Evolutionary conservation across 108 stramenopile genomes (phyloP).

Genomic region (Licmophora abbreviata): DNA sequence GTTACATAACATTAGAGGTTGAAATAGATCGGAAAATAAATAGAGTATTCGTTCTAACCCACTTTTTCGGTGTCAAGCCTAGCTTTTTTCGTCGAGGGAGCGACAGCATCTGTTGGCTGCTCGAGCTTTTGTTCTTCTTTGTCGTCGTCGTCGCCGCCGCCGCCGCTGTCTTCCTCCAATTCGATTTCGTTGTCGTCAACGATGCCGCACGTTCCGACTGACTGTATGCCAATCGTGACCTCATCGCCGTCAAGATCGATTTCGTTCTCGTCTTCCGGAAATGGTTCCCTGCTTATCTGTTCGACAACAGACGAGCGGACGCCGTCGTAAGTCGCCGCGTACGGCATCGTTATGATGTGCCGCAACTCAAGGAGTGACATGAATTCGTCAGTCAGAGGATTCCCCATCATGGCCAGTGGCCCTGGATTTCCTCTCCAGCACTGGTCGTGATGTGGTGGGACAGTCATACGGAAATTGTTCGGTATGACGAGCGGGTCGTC

Average conservation of each 20-base stretch:
- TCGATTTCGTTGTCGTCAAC: constrained; percentile 10
- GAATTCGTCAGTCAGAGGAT: constrained; percentile 89
- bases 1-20: not conserved
- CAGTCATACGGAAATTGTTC: constrained; percentile 51
- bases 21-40: not conserved
- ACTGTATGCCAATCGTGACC: constrained; percentile 3
- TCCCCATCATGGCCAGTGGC: constrained; percentile 61
- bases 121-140: not conserved
- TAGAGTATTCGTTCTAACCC: not conserved
- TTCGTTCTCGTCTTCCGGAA: constrained; percentile 32
- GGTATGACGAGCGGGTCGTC: constrained; percentile 36
- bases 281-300: constrained; percentile 6
- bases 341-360: constrained; percentile 79
- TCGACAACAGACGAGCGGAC: not conserved
- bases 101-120: too few species aligned
- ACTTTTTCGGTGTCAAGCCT: not conserved
- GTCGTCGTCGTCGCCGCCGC: not conserved
- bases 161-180: constrained; percentile 5
- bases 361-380: constrained; percentile 60
- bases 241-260: constrained; percentile 38
- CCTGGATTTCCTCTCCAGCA: too few species aligned
- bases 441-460: constrained; percentile 11
- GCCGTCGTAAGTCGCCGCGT: constrained; percentile 7
- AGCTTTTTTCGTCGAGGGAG: constrained; percentile 1
- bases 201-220: not conserved